A percentile compares a stretch with the other conserved stretches of the same genome.
Evolutionary conservation across 352 stramenopile species (phyloP).

Genomic region (Pythium scleroteichum): DNA sequence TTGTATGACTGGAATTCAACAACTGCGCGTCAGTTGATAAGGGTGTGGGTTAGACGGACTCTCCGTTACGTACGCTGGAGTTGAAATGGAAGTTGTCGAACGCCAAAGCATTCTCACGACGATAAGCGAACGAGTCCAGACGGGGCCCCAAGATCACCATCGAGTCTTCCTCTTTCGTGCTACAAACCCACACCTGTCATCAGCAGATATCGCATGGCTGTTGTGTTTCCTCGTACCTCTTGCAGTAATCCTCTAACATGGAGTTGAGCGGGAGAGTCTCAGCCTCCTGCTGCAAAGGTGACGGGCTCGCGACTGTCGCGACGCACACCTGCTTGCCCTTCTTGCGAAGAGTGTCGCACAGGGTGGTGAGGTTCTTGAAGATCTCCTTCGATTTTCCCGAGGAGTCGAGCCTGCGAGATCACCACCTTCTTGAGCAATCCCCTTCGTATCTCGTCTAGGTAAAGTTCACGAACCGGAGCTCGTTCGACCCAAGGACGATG

Average conservation of each 20-base stretch:
- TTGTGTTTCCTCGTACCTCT: constrained; percentile 43
- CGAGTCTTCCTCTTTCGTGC: constrained; percentile 62
- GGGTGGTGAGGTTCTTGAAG: constrained; percentile 59
- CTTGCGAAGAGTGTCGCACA: constrained; percentile 80
- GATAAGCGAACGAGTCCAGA: constrained; percentile 77
- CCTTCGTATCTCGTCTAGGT: neutral
- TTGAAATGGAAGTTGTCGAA: constrained; percentile 86
- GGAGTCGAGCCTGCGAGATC: constrained; percentile 29
- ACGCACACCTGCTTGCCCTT: constrained; percentile 82
- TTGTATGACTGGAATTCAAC: constrained; percentile 57
- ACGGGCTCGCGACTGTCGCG: constrained; percentile 53
- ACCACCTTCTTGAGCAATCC: neutral
- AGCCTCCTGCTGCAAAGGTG: constrained; percentile 36
- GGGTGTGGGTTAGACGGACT: neutral
- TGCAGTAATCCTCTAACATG: constrained; percentile 74
- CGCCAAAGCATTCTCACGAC: constrained; percentile 49
- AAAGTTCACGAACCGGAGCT: constrained; percentile 43
- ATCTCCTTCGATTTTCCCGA: constrained; percentile 37
- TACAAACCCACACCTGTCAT: constrained; percentile 19
- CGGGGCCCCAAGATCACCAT: constrained; percentile 69
- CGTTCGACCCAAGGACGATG: constrained; percentile 72
- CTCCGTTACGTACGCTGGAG: constrained; percentile 52
- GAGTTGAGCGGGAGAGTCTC: constrained; percentile 52
- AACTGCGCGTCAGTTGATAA: constrained; percentile 8
- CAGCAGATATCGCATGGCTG: neutral